A percentile compares a stretch with the other conserved stretches of the same genome.
Evolutionary conservation across 768 basidiomycete species (phyloP).

Genomic region (Suillus variegatus): DNA sequence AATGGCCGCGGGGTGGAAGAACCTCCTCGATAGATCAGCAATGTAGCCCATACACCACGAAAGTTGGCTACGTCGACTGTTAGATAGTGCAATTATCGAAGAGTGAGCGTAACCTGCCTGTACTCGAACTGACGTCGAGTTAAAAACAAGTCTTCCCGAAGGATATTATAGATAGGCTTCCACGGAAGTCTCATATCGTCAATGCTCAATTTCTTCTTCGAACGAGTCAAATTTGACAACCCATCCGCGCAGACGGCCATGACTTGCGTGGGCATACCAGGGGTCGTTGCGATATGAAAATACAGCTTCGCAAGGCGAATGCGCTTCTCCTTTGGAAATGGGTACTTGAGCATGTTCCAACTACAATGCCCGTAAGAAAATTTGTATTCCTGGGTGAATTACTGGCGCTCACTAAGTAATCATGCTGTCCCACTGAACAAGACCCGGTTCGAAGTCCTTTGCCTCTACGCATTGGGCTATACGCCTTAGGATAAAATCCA

Average conservation of each 20-base stretch:
- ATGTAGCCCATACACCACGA: constrained; percentile 78
- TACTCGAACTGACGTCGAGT: constrained; percentile 76
- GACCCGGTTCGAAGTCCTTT: constrained; percentile 79
- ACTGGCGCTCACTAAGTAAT: constrained; percentile 59
- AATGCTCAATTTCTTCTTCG: constrained; percentile 74
- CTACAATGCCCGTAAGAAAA: constrained; percentile 37
- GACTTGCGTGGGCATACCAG: constrained; percentile 72
- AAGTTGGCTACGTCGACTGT: constrained; percentile 50
- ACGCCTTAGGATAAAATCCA: constrained; percentile 71
- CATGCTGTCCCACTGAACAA: constrained; percentile 81
- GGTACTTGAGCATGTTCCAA: constrained; percentile 85
- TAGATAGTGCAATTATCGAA: not conserved
- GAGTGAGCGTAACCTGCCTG: constrained; percentile 46
- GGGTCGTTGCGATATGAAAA: constrained; percentile 73
- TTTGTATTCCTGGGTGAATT: constrained; percentile 9
- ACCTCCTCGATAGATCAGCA: constrained; percentile 67
- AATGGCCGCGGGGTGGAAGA: constrained; percentile 87
- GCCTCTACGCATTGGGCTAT: constrained; percentile 76
- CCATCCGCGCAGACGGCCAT: constrained; percentile 68
- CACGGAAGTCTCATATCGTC: constrained; percentile 82
- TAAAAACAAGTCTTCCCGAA: constrained; percentile 76
- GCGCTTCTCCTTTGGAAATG: constrained; percentile 78
- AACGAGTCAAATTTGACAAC: constrained; percentile 58
- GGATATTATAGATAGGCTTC: constrained; percentile 73
- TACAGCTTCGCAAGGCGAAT: constrained; percentile 76